Percentiles rank a stretch among this genome's conserved stretches.
phyloP scores from a whole-genome alignment of 2,329 filamentous ascomycete species.

The Stagonosporopsis rhizophila region DNA sequence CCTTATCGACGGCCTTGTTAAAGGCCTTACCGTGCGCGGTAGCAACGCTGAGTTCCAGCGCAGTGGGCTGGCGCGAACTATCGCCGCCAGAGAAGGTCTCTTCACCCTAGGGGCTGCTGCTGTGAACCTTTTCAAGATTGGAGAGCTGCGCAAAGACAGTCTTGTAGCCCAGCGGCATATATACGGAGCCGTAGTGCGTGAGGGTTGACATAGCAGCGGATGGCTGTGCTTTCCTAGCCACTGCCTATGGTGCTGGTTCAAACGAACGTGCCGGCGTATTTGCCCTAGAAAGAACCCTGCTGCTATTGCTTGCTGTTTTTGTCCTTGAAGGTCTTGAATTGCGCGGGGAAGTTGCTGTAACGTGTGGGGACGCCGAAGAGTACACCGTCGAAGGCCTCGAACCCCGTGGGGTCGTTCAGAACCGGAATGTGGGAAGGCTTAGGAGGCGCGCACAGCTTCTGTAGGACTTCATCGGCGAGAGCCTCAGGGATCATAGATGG shows the following conservation, averaged over 20 bases:
- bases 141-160: constrained; percentile 73
- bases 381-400: constrained; percentile 84
- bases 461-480: constrained; percentile 79
- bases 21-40: constrained; percentile 84
- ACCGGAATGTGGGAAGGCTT: constrained; percentile 71
- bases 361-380: constrained; percentile 93
- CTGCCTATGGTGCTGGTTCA: constrained; percentile 82
- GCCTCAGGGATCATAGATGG: constrained; percentile 92
- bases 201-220: constrained; percentile 85
- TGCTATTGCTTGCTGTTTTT: constrained; percentile 85
- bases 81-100: constrained; percentile 84
- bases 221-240: constrained; percentile 88
- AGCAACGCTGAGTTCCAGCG: constrained; percentile 80
- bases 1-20: constrained; percentile 77
- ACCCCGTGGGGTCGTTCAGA: constrained; percentile 65
- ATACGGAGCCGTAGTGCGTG: constrained; percentile 92
- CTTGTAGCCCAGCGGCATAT: constrained; percentile 93
- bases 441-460: constrained; percentile 87
- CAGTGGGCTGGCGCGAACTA: constrained; percentile 81
- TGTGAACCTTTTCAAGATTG: constrained; percentile 80
- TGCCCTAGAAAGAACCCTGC: constrained; percentile 78
- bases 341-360: constrained; percentile 95
- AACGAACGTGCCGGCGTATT: constrained; percentile 90
- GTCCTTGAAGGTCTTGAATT: constrained; percentile 97
- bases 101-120: constrained; percentile 90